Base-by-base conservation (phyloP, 2,329 filamentous ascomycete genomes). In the Colletotrichum gigasporum region DNA sequence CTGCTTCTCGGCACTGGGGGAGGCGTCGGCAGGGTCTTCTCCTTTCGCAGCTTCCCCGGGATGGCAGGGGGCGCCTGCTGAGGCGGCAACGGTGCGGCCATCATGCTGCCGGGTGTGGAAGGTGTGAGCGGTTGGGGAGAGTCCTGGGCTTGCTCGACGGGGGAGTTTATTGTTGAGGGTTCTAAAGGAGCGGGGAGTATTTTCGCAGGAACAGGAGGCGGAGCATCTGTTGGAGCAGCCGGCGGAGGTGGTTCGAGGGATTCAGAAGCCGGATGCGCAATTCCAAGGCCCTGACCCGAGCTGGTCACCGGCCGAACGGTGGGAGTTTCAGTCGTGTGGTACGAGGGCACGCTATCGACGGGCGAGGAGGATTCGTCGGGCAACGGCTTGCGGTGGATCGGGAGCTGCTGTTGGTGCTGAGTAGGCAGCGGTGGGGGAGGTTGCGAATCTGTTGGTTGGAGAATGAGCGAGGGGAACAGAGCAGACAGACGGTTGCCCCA, bases 391-490 rank as follows among this genome's bases (percentile, higher is more conserved):
- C 63, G 72, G 69, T 60, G 71, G 69, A 64, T 57, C 42, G 58
- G 58, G 24, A 62, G 32, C 44, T 69, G 58, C 65, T 39, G 68
- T 62, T 51, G 68, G 57, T 56, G 37, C 57, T 54, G 32, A n/a
- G 59, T 51, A 59, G 55, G 47, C 56, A 22, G 61, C n/a, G 45
- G 34, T 44, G 28, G 61, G 14, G 66, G 53, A 42, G 68, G 58
- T 56, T 68, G 67, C 32, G 67, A 58, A 67, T 78, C 77, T 73
- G 72, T 62, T 51, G 71, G 67, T 41, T 73, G 71, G 59, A 74
- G 55, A 47, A 75, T 79, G 73, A 81, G 78, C 69, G 75, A 73
- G 48, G 77, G 78, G 47, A 79, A 69, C 41, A 79, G 69, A 18
- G 74, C 72, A 41, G 76, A 78, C 42, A 78, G 64, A 62, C 78